Conservation (phyloP, 495 filamentous ascomycete genomes). For the Beverwykella pulmonaria region DNA sequence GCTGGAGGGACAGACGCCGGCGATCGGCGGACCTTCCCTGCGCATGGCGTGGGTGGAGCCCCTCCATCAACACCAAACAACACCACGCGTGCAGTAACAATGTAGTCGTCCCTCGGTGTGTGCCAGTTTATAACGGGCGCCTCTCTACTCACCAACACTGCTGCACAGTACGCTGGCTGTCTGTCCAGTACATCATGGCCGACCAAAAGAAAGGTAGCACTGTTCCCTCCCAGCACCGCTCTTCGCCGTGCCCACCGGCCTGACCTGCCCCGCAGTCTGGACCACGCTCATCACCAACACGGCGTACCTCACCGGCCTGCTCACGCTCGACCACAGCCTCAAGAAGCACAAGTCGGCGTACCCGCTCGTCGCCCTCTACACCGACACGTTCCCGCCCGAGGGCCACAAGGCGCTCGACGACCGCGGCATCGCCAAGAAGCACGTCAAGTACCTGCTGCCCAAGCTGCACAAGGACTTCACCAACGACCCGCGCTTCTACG, state of each 20-base stretch:
- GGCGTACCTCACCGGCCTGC: constrained; percentile 70
- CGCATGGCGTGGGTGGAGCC: neutral
- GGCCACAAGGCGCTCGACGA: constrained; percentile 65
- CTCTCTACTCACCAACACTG: too few species aligned
- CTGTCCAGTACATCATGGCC: neutral
- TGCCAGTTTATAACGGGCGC: too few species aligned
- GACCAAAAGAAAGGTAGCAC: constrained; percentile 41
- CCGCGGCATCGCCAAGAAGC: constrained; percentile 64
- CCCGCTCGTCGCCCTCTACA: constrained; percentile 77
- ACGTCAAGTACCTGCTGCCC: constrained; percentile 66
- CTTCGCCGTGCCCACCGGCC: neutral
- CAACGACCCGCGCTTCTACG: constrained; percentile 75
- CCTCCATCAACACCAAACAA: constrained; percentile 9
- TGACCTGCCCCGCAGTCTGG: constrained; percentile 59
- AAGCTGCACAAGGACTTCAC: constrained; percentile 57
- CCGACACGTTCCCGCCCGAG: constrained; percentile 64
- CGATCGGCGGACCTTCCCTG: neutral
- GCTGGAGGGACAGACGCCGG: constrained; percentile 1
- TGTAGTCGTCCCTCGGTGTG: neutral
- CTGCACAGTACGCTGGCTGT: neutral
- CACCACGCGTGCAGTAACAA: neutral
- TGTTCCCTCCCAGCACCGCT: neutral
- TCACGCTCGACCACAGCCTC: constrained; percentile 72
- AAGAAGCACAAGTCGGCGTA: constrained; percentile 61
- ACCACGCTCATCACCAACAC: constrained; percentile 79